phyloP scores from a whole-genome alignment of 2,329 filamentous ascomycete species.

The Aspergillus puulaauensis region DNA sequence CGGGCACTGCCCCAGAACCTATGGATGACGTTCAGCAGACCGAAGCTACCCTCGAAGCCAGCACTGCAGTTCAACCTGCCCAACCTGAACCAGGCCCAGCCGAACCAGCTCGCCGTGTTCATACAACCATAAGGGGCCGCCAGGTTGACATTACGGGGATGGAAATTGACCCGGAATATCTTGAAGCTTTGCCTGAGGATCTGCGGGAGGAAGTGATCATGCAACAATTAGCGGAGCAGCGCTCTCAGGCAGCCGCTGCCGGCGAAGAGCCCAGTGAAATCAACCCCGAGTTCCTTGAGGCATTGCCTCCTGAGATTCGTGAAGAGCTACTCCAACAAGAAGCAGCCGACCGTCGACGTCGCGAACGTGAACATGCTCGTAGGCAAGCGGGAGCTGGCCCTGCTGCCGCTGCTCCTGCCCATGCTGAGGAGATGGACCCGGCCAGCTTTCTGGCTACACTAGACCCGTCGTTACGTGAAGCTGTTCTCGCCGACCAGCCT shows the following conservation, averaged over 20 bases:
- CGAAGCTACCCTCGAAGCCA: slow-evolving; percentile 35
- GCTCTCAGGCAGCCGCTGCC: slow-evolving; percentile 70
- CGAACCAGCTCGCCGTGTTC: slow-evolving; percentile 61
- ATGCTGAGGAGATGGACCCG: slow-evolving; percentile 82
- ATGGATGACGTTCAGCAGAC: slow-evolving; percentile 77
- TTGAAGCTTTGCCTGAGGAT: slow-evolving; percentile 96
- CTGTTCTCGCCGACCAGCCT: slow-evolving; percentile 87
- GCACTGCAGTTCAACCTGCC: slow-evolving; percentile 28
- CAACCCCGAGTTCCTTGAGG: slow-evolving; percentile 90
- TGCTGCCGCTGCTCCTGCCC: slow-evolving; percentile 43
- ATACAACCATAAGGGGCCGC: slow-evolving; percentile 80
- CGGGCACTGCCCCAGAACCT: slow-evolving; percentile 46
- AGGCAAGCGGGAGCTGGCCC: slow-evolving; percentile 57
- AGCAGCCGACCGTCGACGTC: slow-evolving; percentile 80
- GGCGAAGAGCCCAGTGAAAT: slow-evolving; percentile 67
- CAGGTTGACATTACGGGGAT: slow-evolving; percentile 91
- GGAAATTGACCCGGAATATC: slow-evolving; percentile 90
- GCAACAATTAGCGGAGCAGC: slow-evolving; percentile 78
- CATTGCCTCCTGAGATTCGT: slow-evolving; percentile 84
- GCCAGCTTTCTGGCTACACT: slow-evolving; percentile 91
- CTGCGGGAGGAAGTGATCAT: slow-evolving; percentile 95
- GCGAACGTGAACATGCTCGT: slow-evolving; percentile 78
- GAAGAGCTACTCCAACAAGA: slow-evolving; percentile 90
- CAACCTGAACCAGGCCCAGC: slow-evolving; percentile 48
- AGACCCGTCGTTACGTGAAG: slow-evolving; percentile 77